Percentiles rank a stretch among this genome's conserved stretches.
These are phyloP conservation scores for Epichloe festucae DNA, from an alignment of 2,329 filamentous ascomycete genomes.

Conservation along the genomic window DNA sequence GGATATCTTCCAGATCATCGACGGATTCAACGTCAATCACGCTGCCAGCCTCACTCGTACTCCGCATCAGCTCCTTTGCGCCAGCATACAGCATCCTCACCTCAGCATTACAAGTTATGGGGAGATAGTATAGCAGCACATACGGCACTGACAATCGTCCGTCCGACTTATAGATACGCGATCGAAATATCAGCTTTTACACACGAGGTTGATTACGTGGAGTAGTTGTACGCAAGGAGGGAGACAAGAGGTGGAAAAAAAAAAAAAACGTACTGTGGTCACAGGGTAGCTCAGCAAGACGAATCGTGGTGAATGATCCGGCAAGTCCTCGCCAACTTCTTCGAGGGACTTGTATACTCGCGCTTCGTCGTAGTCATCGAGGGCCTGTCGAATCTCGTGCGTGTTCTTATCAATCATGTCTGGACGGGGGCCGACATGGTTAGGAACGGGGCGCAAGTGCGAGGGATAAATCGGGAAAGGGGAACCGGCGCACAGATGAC, in stretches of 20 bases:
- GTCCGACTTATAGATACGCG: conserved; percentile 42
- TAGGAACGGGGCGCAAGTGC: background rate
- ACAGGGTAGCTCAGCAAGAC: conserved; percentile 84
- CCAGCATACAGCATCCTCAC: conserved; percentile 89
- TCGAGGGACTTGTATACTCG: conserved; percentile 67
- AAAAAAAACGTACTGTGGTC: conserved; percentile 2
- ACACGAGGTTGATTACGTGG: background rate
- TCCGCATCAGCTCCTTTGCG: conserved; percentile 91
- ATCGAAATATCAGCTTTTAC: too few species aligned
- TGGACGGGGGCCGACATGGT: conserved; percentile 25
- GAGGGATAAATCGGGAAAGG: background rate
- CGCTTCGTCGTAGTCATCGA: conserved; percentile 46
- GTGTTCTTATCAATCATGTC: conserved; percentile 84
- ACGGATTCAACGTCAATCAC: conserved; percentile 73
- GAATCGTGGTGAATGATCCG: conserved; percentile 82
- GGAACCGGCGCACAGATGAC: conserved; percentile 61
- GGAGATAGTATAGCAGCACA: conserved; percentile 88
- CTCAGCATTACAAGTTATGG: conserved; percentile 78
- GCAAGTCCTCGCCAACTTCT: conserved; percentile 76
- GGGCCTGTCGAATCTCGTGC: conserved; percentile 69
- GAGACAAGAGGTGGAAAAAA: background rate
- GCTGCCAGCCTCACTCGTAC: conserved; percentile 76
- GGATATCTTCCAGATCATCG: conserved; percentile 75
- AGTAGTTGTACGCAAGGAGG: too few species aligned
- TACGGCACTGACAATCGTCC: conserved; percentile 84